These are phyloP conservation scores for Yamadazyma sp. DNA, from an alignment of 805 yeast species.

Conservation along the genomic window DNA sequence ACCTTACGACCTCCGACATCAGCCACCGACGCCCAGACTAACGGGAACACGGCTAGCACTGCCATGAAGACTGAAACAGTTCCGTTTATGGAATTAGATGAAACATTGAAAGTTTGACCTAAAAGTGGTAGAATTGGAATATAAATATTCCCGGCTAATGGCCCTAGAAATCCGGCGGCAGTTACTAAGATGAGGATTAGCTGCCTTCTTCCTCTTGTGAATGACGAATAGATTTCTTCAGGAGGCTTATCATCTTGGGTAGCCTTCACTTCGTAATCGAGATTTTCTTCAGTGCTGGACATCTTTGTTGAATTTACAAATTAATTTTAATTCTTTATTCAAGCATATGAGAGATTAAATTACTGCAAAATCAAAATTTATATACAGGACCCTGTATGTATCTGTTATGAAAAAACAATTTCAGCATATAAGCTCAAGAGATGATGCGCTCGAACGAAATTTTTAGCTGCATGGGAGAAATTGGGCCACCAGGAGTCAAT, in stretches of 20 bases:
- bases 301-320: too few species aligned
- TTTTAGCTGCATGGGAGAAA: conserved; percentile 43
- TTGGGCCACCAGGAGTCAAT: conserved; percentile 60
- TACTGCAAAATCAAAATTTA: too few species aligned
- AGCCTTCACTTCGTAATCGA: too few species aligned
- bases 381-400: too few species aligned
- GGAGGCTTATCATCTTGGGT: too few species aligned
- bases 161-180: conserved; percentile 54
- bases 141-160: conserved; percentile 56
- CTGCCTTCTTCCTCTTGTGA: conserved; percentile 28
- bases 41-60: conserved; percentile 54
- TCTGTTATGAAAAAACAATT: too few species aligned
- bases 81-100: conserved; percentile 48
- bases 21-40: conserved; percentile 56
- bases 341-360: too few species aligned
- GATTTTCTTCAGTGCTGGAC: too few species aligned
- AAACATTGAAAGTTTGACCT: conserved; percentile 39
- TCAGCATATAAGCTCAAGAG: neutral
- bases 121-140: conserved; percentile 53
- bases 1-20: conserved; percentile 50
- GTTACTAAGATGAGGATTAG: conserved; percentile 43
- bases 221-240: too few species aligned
- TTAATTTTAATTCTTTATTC: too few species aligned
- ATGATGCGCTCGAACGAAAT: conserved; percentile 1
- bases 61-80: conserved; percentile 60